Evolutionary conservation across 345 rosid genomes (phyloP).

Genomic region (Pelargonium nanum): DNA sequence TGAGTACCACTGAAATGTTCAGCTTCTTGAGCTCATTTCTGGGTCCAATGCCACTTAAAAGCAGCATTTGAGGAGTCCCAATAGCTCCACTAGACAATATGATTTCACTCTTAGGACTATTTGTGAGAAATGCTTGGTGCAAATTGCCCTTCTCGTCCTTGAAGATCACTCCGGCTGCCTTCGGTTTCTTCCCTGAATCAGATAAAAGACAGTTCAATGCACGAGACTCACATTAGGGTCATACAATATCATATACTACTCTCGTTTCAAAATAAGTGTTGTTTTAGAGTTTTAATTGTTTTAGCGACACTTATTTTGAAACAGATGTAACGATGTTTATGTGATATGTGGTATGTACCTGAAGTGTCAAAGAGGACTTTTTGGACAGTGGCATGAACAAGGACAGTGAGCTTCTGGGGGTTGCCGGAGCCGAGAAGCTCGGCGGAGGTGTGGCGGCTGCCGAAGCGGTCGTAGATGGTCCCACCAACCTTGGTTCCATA

Average conservation of each 20-base stretch:
- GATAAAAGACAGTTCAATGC: background rate
- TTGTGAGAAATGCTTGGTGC: constrained; percentile 52
- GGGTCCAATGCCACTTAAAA: constrained; percentile 90
- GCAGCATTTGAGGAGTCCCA: constrained; percentile 76
- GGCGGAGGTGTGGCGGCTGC: constrained; percentile 86
- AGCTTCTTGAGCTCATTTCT: constrained; percentile 48
- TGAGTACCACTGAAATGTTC: constrained; percentile 50
- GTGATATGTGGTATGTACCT: constrained; percentile 19
- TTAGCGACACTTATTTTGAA: background rate
- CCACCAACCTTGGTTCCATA: constrained; percentile 94
- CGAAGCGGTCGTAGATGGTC: constrained; percentile 72
- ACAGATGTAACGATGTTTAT: background rate
- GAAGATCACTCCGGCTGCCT: constrained; percentile 66
- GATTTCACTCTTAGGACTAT: constrained; percentile 51
- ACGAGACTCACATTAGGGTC: background rate
- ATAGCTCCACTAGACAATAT: constrained; percentile 80
- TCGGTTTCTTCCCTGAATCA: constrained; percentile 43
- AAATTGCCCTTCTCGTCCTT: constrained; percentile 76
- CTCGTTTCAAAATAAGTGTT: too few species aligned
- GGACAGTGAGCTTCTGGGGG: constrained; percentile 54
- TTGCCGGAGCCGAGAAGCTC: constrained; percentile 74
- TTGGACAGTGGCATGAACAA: constrained; percentile 74
- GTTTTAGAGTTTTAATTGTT: too few species aligned
- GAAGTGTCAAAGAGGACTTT: constrained; percentile 56
- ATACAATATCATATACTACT: background rate